Evolutionary conservation across 305 asterid genomes (phyloP).

Genomic region (Solanum hybrid): DNA sequence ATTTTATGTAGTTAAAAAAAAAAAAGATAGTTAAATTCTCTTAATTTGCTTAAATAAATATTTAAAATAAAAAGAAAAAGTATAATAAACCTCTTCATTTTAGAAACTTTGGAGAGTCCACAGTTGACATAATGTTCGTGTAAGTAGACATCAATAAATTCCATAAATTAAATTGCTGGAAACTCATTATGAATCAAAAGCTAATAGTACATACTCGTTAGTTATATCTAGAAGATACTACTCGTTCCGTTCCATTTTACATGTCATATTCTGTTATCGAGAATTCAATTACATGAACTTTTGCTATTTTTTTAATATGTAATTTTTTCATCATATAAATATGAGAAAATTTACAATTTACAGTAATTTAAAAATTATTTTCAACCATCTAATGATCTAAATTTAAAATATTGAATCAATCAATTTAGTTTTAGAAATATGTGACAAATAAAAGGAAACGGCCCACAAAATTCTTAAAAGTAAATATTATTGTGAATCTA

Average conservation of each 20-base stretch:
- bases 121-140: not conserved
- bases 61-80: not conserved
- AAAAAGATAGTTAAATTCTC: not conserved
- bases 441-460: not conserved
- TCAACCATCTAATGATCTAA: not conserved
- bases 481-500: not conserved
- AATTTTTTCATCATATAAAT: not conserved
- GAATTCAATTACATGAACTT: not conserved
- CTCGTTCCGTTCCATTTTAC: not conserved
- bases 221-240: not conserved
- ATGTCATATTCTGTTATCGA: not conserved
- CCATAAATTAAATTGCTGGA: not conserved
- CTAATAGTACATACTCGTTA: not conserved
- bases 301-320: not conserved
- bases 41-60: not conserved
- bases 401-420: not conserved
- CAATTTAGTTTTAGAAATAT: no score
- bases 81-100: not conserved
- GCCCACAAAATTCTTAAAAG: not conserved
- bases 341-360: not conserved
- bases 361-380: not conserved
- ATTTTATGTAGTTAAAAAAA: not conserved
- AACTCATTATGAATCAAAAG: not conserved
- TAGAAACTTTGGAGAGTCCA: not conserved
- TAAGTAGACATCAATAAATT: not conserved